Base-by-base conservation (phyloP, 2,329 filamentous ascomycete genomes). In the Magnaporthiopsis poae region DNA sequence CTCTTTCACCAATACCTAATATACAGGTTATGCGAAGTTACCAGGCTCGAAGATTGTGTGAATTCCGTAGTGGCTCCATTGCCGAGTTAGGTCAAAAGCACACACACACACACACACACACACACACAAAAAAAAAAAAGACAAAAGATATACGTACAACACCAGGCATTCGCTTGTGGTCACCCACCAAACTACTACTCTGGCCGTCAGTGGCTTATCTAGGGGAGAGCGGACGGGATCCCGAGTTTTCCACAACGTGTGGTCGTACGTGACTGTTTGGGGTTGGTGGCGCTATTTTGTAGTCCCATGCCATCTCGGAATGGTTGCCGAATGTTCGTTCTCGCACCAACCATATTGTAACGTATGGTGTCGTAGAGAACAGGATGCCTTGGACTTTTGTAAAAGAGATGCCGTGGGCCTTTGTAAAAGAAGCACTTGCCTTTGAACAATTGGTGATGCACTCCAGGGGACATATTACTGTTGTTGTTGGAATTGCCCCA, bases 141-240 rank as follows among this genome's bases (percentile, higher is more conserved):
- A 12, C 35, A 36, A 61, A 33, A 18, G 60, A 61, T 31, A 60
- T 9, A 60, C 60, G 31, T 61, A 61, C 60, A 61, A 61, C 60
- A 61, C 60, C 60, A 33, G 60, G 60, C 27, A 31, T 61, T 61
- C 60, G 60, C 60, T 61, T 29, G 60, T 61, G 27, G 60, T 56
- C 46, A 56, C 46, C 46, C 46, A 56, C 46, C 46, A 56, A 56
- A 56, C 46, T 56, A 56, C 46, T 56, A 56, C 46, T 56, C 46
- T 11, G 21, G 46, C 46, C 46, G 21, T 56, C 61, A 62, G 31
- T 62, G 61, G 61, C 36, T 62, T 62, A 27, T 35, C 61, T 62
- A 62, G 18, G 61, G 61, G 61, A 62, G 61, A 63, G 62, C 62
- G 62, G 62, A 63, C 62, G 62, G 62, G 62, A 63, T 63, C 62